Evolutionary conservation across 1,284 basidiomycete genomes (phyloP).

Genomic region (Fomes fomentarius): DNA sequence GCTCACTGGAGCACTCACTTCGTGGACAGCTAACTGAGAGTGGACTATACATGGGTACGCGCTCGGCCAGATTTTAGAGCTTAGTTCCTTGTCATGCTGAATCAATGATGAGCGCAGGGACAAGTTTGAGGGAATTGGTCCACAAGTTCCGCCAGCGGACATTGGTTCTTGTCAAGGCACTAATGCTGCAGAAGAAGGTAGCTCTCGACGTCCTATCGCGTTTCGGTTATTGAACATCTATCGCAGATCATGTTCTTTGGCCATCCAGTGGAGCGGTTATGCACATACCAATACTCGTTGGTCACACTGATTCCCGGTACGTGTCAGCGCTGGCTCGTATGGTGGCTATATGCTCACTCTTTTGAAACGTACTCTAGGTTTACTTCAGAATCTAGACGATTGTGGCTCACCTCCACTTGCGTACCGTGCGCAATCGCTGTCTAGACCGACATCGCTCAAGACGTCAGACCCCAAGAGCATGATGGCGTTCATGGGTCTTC

Average conservation of each 20-base stretch:
- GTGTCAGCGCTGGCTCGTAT: background rate
- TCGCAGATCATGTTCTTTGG: conserved; percentile 93
- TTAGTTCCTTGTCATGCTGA: background rate
- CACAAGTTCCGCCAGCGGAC: conserved; percentile 94
- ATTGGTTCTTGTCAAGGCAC: conserved; percentile 90
- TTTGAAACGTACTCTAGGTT: conserved; percentile 46
- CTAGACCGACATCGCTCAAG: conserved; percentile 78
- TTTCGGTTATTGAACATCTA: background rate
- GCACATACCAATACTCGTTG: conserved; percentile 97
- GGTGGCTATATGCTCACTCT: conserved; percentile 1
- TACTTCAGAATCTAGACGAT: conserved; percentile 89
- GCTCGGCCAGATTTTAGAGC: conserved; percentile 4
- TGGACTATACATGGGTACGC: conserved; percentile 84
- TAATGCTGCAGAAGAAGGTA: conserved; percentile 91
- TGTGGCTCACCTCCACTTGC: conserved; percentile 90
- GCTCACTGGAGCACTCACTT: conserved; percentile 70
- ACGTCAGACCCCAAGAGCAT: conserved; percentile 93
- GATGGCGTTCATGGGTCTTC: conserved; percentile 90
- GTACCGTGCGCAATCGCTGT: conserved; percentile 64
- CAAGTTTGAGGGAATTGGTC: conserved; percentile 89
- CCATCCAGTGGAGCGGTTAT: conserved; percentile 94
- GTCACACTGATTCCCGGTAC: conserved; percentile 81
- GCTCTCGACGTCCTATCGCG: conserved; percentile 4
- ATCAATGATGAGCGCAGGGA: conserved; percentile 53
- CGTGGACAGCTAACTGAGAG: conserved; percentile 78